phyloP scores from a whole-genome alignment of 768 basidiomycete genomes.

The Paxillus ammoniavirescens region DNA sequence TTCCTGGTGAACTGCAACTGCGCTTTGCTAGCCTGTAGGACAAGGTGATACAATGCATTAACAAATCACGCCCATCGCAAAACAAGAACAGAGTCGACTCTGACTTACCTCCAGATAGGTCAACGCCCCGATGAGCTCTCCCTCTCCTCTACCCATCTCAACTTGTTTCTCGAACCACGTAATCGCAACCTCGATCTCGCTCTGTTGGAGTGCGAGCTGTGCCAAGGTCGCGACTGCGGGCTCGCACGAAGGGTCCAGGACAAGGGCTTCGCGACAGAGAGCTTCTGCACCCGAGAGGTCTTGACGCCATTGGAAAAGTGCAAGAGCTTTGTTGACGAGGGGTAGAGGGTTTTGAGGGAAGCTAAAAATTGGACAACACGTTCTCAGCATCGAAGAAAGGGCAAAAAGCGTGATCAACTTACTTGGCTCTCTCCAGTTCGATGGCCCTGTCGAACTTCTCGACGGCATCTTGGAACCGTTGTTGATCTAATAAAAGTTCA shows the following conservation, averaged over 20 bases:
- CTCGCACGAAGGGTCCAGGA: slow-evolving; percentile 91
- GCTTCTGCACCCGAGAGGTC: slow-evolving; percentile 79
- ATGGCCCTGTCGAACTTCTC: slow-evolving; percentile 92
- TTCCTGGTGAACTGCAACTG: slow-evolving; percentile 81
- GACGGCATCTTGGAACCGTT: slow-evolving; percentile 81
- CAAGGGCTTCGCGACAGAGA: slow-evolving; percentile 85
- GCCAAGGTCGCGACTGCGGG: slow-evolving; percentile 95
- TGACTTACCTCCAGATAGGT: slow-evolving; percentile 73
- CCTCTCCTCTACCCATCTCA: slow-evolving; percentile 86
- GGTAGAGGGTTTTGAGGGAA: slow-evolving; percentile 83
- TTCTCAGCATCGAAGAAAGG: neutral
- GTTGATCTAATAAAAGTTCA: slow-evolving; percentile 90
- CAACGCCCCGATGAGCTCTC: slow-evolving; percentile 76
- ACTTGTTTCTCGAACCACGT: slow-evolving; percentile 83
- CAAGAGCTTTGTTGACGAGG: slow-evolving; percentile 96
- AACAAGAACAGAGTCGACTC: neutral
- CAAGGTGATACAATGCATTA: neutral
- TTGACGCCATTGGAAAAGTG: slow-evolving; percentile 94
- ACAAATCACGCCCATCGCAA: neutral
- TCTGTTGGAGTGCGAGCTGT: slow-evolving; percentile 88
- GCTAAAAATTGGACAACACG: slow-evolving; percentile 15
- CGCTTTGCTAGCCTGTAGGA: slow-evolving; percentile 67
- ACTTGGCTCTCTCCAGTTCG: slow-evolving; percentile 82
- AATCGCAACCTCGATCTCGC: slow-evolving; percentile 82
- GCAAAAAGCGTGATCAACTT: slow-evolving; percentile 12